Evolutionary conservation across 192 early-diverging fungal species (phyloP).

Genomic region (Rhizophlyctis rosea): DNA sequence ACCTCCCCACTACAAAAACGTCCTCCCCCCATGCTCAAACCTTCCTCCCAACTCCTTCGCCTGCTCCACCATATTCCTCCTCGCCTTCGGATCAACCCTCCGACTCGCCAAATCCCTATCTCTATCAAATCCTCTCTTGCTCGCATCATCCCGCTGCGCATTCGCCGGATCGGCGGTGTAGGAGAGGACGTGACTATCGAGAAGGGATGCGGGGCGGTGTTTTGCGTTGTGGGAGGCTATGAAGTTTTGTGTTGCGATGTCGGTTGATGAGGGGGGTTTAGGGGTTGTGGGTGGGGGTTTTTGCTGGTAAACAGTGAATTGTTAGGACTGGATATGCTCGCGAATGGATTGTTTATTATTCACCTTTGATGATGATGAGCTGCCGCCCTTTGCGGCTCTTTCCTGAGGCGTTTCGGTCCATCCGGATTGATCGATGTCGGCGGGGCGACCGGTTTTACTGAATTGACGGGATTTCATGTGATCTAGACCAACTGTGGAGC

Average conservation of each 20-base stretch:
- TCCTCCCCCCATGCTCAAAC: slow-evolving; percentile 50
- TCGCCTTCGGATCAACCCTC: slow-evolving; percentile 41
- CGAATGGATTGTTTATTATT: no score
- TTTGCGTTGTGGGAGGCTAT: slow-evolving; percentile 34
- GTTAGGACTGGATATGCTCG: no score
- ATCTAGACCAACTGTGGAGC: slow-evolving; percentile 21
- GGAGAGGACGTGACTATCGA: slow-evolving; percentile 39
- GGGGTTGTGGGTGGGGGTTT: no score
- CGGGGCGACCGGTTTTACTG: slow-evolving; percentile 29
- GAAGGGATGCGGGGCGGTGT: slow-evolving; percentile 38
- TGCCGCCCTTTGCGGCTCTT: slow-evolving; percentile 18
- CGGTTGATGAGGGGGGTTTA: slow-evolving; percentile 12
- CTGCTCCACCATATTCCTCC: slow-evolving; percentile 45
- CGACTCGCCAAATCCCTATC: slow-evolving; percentile 55
- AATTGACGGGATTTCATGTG: slow-evolving; percentile 48
- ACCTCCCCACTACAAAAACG: slow-evolving; percentile 51
- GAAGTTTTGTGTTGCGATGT: slow-evolving; percentile 25
- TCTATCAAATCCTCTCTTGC: slow-evolving; percentile 54
- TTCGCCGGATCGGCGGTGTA: slow-evolving; percentile 38
- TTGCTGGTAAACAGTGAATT: no score
- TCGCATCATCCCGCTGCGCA: slow-evolving; percentile 47
- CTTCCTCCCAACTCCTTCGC: slow-evolving; percentile 42
- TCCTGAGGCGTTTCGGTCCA: slow-evolving; percentile 58
- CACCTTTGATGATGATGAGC: slow-evolving; percentile 11
- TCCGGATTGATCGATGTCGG: slow-evolving; percentile 43